Evolutionary conservation across 148 eudicot species (phyloP), one percentile per base, ranked within the genome.

Genomic region (Cornus kousa): DNA sequence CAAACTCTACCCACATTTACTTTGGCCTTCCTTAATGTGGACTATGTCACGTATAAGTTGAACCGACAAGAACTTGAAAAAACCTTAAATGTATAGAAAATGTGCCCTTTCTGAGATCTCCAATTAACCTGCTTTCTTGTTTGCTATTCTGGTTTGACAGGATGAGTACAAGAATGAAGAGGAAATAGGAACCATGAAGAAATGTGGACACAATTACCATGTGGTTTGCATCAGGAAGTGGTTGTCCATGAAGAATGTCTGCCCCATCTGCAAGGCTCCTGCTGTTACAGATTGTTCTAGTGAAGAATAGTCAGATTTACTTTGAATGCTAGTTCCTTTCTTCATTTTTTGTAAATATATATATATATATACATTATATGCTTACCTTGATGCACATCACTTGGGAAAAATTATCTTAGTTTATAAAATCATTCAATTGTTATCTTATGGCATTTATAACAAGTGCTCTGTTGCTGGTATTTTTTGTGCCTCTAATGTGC

Each of bases 251-350:
- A 83, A 83, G 80, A 83, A 77, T 64, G 43, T 60, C 43, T 83
- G 86, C 80, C 86, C 86, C 13, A 68, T 83, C 62, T 83, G 86
- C 78, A 83, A 83, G 78, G 82, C 76, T 33, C 75, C 83, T 76
- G 76, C 76, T 33, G 68, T 70, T 71, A 31, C 19, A 17, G 74
- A 69, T 33, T 32, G 53, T 55, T 76, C 2, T 4, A 46, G 22
- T 8, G 64, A 76, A 60, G 67, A 71, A 48, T 76, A 24, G 23
- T 39, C 10, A 35, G 32, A 65, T 71, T 81, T 76, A 4, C 65
- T 68, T 40, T 50, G 40, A 11, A 68, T 67, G 64, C 64, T 28
- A 64, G 50, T 14, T 75, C 57, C 59, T 75, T 67, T 48, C 16
- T 62, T 19, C 67, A 17, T 76, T 48, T 14, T 35, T 48, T 8